phyloP scores from a whole-genome alignment of 148 eudicot species.

The Rhododendron mucronatum region DNA sequence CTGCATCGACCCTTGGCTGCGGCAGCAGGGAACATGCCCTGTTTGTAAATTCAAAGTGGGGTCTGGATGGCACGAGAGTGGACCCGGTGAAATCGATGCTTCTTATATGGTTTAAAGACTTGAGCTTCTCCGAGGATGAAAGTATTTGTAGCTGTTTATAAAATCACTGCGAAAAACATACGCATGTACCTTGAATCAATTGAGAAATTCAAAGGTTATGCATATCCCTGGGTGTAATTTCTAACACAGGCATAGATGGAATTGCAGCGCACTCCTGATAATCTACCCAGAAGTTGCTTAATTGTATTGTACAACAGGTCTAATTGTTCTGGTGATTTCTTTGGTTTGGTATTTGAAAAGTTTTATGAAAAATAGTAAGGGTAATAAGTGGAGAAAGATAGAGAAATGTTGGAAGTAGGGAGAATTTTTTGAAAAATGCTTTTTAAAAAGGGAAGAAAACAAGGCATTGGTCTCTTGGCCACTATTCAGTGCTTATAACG shows the following conservation, averaged over 20 bases:
- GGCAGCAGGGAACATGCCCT: slow-evolving; percentile 95
- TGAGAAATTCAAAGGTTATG: background rate
- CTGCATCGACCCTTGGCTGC: slow-evolving; percentile 95
- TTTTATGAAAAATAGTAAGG: too few relatives aligned
- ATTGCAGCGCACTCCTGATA: background rate
- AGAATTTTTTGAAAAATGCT: too few relatives aligned
- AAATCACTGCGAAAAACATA: background rate
- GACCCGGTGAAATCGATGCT: slow-evolving; percentile 40
- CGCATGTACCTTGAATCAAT: background rate
- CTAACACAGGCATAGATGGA: background rate
- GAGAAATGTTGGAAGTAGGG: too few relatives aligned
- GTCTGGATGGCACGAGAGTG: slow-evolving; percentile 51
- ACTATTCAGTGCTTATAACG: background rate
- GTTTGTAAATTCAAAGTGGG: slow-evolving; percentile 85
- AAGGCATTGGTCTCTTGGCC: background rate
- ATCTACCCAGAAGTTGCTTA: background rate
- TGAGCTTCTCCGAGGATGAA: background rate
- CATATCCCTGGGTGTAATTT: background rate
- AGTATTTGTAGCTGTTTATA: background rate
- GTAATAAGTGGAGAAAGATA: too few relatives aligned
- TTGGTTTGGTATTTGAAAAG: too few relatives aligned
- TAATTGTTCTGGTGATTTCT: background rate
- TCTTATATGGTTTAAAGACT: slow-evolving; percentile 51
- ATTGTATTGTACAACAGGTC: background rate
- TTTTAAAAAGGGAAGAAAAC: too few relatives aligned